Percentiles rank a stretch among this genome's conserved stretches.
phyloP scores from a whole-genome alignment of 2,329 filamentous ascomycete species.

The Exophiala xenobiotica region DNA sequence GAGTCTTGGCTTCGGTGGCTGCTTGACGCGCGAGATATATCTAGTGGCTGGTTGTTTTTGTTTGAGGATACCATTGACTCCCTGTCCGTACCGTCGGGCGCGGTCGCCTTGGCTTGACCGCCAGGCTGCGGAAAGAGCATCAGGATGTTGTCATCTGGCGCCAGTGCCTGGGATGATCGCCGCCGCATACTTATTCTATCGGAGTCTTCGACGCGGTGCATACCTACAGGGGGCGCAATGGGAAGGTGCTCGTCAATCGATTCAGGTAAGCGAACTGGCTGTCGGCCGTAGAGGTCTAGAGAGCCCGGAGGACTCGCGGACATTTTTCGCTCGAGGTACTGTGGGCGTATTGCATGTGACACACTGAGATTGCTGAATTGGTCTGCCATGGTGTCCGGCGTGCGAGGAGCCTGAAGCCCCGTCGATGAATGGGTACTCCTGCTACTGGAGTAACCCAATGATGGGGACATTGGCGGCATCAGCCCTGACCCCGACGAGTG shows the following conservation, averaged over 20 bases:
- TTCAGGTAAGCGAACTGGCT: not conserved
- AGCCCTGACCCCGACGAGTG: conserved; percentile 12
- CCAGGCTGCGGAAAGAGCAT: conserved; percentile 23
- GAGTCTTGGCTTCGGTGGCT: conserved; percentile 14
- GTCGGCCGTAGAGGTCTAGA: conserved; percentile 9
- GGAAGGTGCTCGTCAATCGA: conserved; percentile 1
- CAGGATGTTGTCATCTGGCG: conserved; percentile 26
- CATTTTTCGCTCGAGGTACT: conserved; percentile 10
- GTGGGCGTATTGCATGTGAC: conserved; percentile 3
- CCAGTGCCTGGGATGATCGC: conserved; percentile 25
- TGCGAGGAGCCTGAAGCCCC: conserved; percentile 10
- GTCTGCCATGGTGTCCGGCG: conserved; percentile 15
- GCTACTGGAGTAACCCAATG: conserved; percentile 25
- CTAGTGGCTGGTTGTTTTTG: conserved; percentile 9
- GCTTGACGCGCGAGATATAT: conserved; percentile 9
- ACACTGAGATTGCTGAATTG: conserved; percentile 16
- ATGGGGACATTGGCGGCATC: conserved; percentile 20
- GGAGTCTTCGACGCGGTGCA: conserved; percentile 12
- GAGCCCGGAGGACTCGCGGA: conserved; percentile 14
- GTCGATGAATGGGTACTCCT: conserved; percentile 26
- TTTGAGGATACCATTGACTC: conserved; percentile 4
- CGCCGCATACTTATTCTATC: conserved; percentile 23
- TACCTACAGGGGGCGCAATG: conserved; percentile 2
- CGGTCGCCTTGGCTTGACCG: conserved; percentile 3
- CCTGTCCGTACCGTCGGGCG: conserved; percentile 8